These are phyloP conservation scores for Neofusicoccum laricinum DNA, from an alignment of 2,329 filamentous ascomycete genomes.

Conservation along the genomic window DNA sequence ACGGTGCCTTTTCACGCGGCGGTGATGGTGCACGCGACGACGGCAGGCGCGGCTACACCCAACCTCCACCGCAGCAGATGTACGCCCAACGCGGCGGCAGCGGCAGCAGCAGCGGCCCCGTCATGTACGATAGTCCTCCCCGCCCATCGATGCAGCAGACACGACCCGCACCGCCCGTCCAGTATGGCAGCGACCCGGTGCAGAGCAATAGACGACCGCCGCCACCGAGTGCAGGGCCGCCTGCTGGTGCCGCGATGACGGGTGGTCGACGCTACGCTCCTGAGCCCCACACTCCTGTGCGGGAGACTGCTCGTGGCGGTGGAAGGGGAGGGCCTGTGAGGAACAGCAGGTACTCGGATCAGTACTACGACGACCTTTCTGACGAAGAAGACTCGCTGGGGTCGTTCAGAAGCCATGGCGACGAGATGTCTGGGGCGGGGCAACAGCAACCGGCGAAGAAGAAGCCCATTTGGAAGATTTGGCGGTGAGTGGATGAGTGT, in stretches of 20 bases:
- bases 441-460: slow-evolving; percentile 29
- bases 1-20: background rate
- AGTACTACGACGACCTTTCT: slow-evolving; percentile 26
- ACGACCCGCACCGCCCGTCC: slow-evolving; percentile 15
- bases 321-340: slow-evolving; percentile 15
- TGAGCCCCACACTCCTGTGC: slow-evolving; percentile 18
- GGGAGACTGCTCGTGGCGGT: background rate
- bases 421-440: slow-evolving; percentile 20
- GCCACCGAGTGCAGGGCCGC: slow-evolving; percentile 2
- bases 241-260: slow-evolving; percentile 24
- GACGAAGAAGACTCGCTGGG: slow-evolving; percentile 23
- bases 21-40: background rate
- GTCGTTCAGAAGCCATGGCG: slow-evolving; percentile 29
- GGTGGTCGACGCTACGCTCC: slow-evolving; percentile 8
- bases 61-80: background rate
- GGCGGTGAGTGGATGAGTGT: slow-evolving; percentile 20
- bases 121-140: background rate
- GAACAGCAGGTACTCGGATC: slow-evolving; percentile 30
- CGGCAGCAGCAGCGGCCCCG: background rate
- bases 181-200: background rate
- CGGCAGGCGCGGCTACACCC: background rate
- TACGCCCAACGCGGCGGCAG: background rate
- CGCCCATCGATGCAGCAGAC: background rate
- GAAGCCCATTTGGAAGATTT: slow-evolving; percentile 40
- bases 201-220: background rate